A percentile compares a stretch with the other conserved stretches of the same genome.
Evolutionary conservation across 2,329 filamentous ascomycete species (phyloP).

Genomic region (Fusarium sp.): DNA sequence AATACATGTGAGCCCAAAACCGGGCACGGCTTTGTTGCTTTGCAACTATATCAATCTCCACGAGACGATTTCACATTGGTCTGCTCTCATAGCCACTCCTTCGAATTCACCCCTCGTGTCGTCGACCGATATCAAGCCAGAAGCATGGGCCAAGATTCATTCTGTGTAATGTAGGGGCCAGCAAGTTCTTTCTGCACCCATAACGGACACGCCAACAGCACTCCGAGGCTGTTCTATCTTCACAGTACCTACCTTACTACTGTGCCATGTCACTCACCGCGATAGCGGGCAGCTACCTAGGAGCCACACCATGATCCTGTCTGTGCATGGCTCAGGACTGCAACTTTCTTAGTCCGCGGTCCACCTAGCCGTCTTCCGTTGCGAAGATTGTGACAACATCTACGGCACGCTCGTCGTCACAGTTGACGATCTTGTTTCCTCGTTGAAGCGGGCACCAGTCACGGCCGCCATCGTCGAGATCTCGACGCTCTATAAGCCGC

Average conservation of each 20-base stretch:
- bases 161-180: not conserved
- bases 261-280: slow-evolving; percentile 41
- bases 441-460: slow-evolving; percentile 43
- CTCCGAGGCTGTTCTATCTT: not conserved
- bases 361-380: slow-evolving; percentile 40
- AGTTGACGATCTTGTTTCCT: slow-evolving; percentile 46
- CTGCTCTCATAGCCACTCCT: not conserved
- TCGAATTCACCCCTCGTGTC: not conserved
- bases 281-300: slow-evolving; percentile 42
- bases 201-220: not conserved
- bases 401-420: slow-evolving; percentile 32
- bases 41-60: not conserved
- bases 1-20: not conserved
- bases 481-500: slow-evolving; percentile 1
- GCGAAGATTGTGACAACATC: slow-evolving; percentile 21
- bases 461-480: slow-evolving; percentile 13
- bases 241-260: not conserved
- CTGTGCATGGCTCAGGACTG: slow-evolving; percentile 21
- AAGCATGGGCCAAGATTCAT: not conserved
- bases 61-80: not conserved
- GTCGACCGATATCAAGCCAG: not conserved
- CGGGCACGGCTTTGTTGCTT: not conserved
- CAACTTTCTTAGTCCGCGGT: slow-evolving; percentile 31
- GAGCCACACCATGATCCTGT: slow-evolving; percentile 25
- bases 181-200: not conserved